Evolutionary conservation across 495 filamentous ascomycete genomes (phyloP), one percentile per base, ranked within the genome.

Genomic region (Aspergillus carlsbadensis): DNA sequence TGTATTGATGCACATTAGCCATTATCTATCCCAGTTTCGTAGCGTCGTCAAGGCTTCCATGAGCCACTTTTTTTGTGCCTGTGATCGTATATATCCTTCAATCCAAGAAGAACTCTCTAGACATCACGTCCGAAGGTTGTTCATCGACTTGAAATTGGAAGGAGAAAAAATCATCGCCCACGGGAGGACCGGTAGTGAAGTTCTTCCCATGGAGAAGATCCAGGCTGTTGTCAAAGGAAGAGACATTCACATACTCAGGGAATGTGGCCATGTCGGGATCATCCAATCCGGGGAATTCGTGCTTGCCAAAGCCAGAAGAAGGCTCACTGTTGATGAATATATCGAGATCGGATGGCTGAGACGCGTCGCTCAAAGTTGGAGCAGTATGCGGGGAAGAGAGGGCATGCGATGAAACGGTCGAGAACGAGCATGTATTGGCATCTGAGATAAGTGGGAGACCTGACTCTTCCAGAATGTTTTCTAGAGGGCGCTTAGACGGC

Each of bases 321-420:
- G 71, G 51, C 53, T 73, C 73, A 56, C 74, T 68, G 36, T 62
- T 72, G 58, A 78, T 76, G 59, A 77, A 78, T 26, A 76, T 66
- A 58, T 77, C 75, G n/a, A 78, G 72, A 37, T 78, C 74, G 1
- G 75, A 75, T 24, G 69, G 69, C 18, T 71, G 62, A 1, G 70
- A 69, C 2, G 71, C 72, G 22, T 70, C 70, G n/a, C 65, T 66
- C 29, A 78, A 56, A 3, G 73, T 76, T 17, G 75, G 75, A 2
- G 66, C 73, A 5, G 67, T 67, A 48, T 70, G 70, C 26, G 75
- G 71, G 17, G 74, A 77, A 11, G 72, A 73, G 52, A 76, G 49
- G 14, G 67, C 62, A 36, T 71, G 63, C 44, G 55, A 62, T 15
- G 67, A 59, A 11, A 46, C 54, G 22, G 69, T 69, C 18, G 67